Percentiles rank a stretch among this genome's conserved stretches.
Evolutionary conservation across 176 grass and related monocot species (phyloP).

Genomic region (Carex parvula): DNA sequence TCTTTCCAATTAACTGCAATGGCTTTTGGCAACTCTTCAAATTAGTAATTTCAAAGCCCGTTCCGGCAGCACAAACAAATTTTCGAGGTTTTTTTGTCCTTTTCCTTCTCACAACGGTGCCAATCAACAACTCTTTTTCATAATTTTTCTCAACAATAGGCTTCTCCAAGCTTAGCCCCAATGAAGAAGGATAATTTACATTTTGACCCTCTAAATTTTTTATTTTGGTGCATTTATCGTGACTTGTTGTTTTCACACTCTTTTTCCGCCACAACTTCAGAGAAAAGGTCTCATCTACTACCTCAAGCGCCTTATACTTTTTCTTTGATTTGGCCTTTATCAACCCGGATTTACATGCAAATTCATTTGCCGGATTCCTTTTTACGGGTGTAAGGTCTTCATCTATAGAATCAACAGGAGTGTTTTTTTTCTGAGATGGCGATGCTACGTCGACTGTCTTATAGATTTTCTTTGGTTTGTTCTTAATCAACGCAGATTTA

Average conservation of each 20-base stretch:
- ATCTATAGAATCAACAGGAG: neutral
- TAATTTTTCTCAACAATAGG: neutral
- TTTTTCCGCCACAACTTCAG: slow-evolving; percentile 57
- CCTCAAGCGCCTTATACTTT: slow-evolving; percentile 34
- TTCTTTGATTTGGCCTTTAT: slow-evolving; percentile 26
- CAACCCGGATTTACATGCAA: slow-evolving; percentile 24
- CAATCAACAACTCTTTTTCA: neutral
- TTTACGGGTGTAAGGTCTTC: neutral
- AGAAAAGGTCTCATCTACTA: slow-evolving; percentile 55
- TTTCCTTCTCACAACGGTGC: slow-evolving; percentile 30
- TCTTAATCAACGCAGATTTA: neutral
- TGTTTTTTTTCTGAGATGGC: neutral
- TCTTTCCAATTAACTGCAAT: slow-evolving; percentile 12
- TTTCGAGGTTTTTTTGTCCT: slow-evolving; percentile 27
- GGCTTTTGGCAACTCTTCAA: neutral
- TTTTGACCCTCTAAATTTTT: slow-evolving; percentile 36
- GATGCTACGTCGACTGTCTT: slow-evolving; percentile 11
- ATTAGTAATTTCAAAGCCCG: neutral
- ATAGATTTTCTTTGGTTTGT: neutral
- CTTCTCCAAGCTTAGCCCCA: neutral
- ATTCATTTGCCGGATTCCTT: neutral
- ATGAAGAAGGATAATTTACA: slow-evolving; percentile 29
- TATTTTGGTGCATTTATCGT: slow-evolving; percentile 29
- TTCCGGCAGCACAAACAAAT: neutral
- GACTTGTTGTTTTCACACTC: slow-evolving; percentile 42